phyloP scores from a whole-genome alignment of 345 rosid species.

The Erodium maritimum region DNA sequence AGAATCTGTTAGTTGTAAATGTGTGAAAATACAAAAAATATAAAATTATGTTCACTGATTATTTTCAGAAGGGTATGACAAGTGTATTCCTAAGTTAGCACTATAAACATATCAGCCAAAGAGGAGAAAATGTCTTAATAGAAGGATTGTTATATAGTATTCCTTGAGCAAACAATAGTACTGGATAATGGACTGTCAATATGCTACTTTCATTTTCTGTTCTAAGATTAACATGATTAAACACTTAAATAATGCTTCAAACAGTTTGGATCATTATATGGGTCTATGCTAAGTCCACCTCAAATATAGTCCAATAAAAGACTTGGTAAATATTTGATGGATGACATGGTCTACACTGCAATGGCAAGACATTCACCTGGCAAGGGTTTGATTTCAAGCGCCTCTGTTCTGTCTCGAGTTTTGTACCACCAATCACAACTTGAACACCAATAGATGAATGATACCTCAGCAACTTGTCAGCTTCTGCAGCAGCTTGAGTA shows the following conservation, averaged over 20 bases:
- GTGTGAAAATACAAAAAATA: constrained; percentile 6
- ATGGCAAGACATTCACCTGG: constrained; percentile 41
- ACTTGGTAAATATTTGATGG: background rate
- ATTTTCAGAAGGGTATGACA: background rate
- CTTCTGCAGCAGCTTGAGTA: constrained; percentile 87
- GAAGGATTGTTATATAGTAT: background rate
- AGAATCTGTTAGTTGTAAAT: constrained; percentile 52
- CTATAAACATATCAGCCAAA: background rate
- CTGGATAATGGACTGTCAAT: background rate
- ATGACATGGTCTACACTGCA: background rate
- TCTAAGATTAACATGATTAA: background rate
- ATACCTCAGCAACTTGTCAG: constrained; percentile 62
- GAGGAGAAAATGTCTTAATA: background rate
- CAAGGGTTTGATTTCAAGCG: constrained; percentile 72
- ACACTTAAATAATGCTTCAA: constrained; percentile 7
- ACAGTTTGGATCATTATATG: constrained; percentile 1
- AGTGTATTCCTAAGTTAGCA: background rate
- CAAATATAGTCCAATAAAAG: background rate
- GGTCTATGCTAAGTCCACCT: background rate
- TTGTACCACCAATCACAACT: constrained; percentile 95
- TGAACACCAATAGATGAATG: constrained; percentile 86
- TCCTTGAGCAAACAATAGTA: background rate
- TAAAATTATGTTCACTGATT: background rate
- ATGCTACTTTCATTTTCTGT: background rate
- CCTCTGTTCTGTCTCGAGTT: constrained; percentile 75